Conservation (phyloP, 2,329 filamentous ascomycete species). For the Chalaropsis ovoidea region DNA sequence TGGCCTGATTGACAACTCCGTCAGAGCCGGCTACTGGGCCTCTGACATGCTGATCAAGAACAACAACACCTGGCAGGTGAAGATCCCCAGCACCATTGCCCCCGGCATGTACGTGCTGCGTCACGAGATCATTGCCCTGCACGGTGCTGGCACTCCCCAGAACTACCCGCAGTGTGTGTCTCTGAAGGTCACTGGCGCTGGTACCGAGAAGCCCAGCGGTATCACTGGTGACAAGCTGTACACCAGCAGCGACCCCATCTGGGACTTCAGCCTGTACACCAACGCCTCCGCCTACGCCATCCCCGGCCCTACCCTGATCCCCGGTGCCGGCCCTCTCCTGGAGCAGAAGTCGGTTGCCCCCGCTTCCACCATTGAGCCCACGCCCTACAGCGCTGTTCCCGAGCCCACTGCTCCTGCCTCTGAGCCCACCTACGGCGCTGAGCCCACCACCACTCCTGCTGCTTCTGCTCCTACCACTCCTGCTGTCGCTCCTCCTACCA, state of each 20-base stretch:
- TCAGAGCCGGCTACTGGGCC: slow-evolving; percentile 43
- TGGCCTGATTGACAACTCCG: slow-evolving; percentile 40
- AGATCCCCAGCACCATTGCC: slow-evolving; percentile 39
- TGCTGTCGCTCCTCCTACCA: not conserved
- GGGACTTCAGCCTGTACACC: slow-evolving; percentile 33
- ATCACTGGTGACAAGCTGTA: slow-evolving; percentile 34
- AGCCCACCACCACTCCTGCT: not conserved
- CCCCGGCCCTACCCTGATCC: slow-evolving; percentile 22
- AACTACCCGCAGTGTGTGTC: slow-evolving; percentile 46
- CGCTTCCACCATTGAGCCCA: slow-evolving; percentile 37
- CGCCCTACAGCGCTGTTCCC: slow-evolving; percentile 36
- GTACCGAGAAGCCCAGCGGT: slow-evolving; percentile 29
- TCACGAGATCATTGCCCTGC: slow-evolving; percentile 47
- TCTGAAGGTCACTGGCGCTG: slow-evolving; percentile 38
- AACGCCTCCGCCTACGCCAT: slow-evolving; percentile 17
- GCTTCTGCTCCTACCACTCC: not conserved
- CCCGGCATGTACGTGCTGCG: slow-evolving; percentile 46
- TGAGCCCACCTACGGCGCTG: not conserved
- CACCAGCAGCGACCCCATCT: slow-evolving; percentile 32
- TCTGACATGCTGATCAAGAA: slow-evolving; percentile 42
- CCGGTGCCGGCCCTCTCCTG: slow-evolving; percentile 18
- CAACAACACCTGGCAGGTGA: slow-evolving; percentile 39
- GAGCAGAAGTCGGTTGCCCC: slow-evolving; percentile 32
- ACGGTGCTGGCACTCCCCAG: slow-evolving; percentile 41
- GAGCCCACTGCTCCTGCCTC: not conserved